Base-by-base conservation (phyloP, 78 protist genomes). In the Isochrysis galbana region DNA sequence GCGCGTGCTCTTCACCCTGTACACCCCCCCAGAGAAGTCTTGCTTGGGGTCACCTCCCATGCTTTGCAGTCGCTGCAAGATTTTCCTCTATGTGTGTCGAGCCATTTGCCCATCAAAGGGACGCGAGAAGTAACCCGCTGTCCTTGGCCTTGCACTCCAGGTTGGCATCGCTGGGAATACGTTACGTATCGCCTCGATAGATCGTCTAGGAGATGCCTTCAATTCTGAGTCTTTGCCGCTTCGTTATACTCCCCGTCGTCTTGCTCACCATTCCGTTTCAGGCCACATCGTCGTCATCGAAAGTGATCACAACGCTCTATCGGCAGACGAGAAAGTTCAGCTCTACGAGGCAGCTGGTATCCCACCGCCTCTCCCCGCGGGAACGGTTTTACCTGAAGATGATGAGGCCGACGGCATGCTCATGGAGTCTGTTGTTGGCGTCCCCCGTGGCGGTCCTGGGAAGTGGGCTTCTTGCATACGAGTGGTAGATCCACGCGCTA, bases 381-480 rank as follows among this genome's bases (percentile, higher is more conserved):
- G 48, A 23, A 26, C 78, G 42, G 29, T 14, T n/a, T 22, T 1
- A 72, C n/a, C 90, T 23, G 89, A 11, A 17, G 77, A 72, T 36
- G 93, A 92, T 51, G 94, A 92, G 39, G 95, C 44, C 4, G 97
- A 86, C 21, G 94, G 42, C 26, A 14, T 32, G 38, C 83, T 46
- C 36, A 25, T n/a, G 47, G 86, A 90, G 86, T 7, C 74, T 3
- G 5, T 2, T 1, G 41, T 93, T 67, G 97, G 96, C 32, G 90
- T 83, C 34, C 87, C 95, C 21, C 42, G 34, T 0, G 92, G 97
- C 22, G 94, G 89, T 34, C 61, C 74, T 3, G 98, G 97, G 34
- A 47, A 61, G 44, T 98, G 99, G 99, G 96, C 93, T 26, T 96
- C 98, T 5, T 54, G 45, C 69, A 48, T 98, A 23, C 92, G 99